These are phyloP conservation scores for Rubroboletus satanas DNA, from an alignment of 768 basidiomycete species.

Conservation along the genomic window DNA sequence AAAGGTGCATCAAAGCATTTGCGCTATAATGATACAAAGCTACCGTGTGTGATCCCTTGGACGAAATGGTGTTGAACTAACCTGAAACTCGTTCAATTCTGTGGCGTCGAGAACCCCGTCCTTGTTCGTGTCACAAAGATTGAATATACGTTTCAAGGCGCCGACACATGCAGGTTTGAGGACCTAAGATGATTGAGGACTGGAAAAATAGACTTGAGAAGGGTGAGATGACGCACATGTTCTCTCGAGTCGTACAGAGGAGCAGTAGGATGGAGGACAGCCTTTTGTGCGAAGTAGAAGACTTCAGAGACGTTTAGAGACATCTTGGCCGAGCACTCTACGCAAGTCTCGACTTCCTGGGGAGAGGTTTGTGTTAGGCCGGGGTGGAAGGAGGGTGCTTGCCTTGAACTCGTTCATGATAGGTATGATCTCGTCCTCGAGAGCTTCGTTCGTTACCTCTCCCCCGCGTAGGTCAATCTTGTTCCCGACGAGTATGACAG, in stretches of 20 bases:
- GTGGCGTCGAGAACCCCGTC: slow-evolving; percentile 86
- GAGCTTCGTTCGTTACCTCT: slow-evolving; percentile 86
- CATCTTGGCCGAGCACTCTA: slow-evolving; percentile 91
- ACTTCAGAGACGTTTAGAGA: slow-evolving; percentile 94
- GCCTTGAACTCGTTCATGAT: slow-evolving; percentile 99
- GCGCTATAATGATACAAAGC: slow-evolving; percentile 44
- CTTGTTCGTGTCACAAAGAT: slow-evolving; percentile 91
- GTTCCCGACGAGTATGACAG: slow-evolving; percentile 96
- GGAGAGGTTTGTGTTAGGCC: slow-evolving; percentile 4
- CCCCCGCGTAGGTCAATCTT: slow-evolving; percentile 96
- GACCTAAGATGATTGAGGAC: slow-evolving; percentile 46
- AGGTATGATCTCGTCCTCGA: slow-evolving; percentile 92
- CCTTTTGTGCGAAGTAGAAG: slow-evolving; percentile 98
- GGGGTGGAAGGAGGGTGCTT: slow-evolving; percentile 14
- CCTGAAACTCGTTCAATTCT: slow-evolving; percentile 97
- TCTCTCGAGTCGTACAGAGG: slow-evolving; percentile 96
- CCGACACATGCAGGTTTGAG: slow-evolving; percentile 89
- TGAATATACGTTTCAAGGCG: slow-evolving; percentile 91
- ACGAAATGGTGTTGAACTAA: slow-evolving; percentile 28
- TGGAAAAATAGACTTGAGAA: slow-evolving; percentile 2
- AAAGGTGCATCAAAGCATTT: slow-evolving; percentile 95
- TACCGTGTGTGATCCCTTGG: background rate
- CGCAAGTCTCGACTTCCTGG: slow-evolving; percentile 97
- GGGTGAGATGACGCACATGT: slow-evolving; percentile 56
- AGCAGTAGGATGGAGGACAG: slow-evolving; percentile 93